Percentiles rank a stretch among this genome's conserved stretches.
Evolutionary conservation across 2,329 filamentous ascomycete genomes (phyloP).

Genomic region (Fusarium clavum): DNA sequence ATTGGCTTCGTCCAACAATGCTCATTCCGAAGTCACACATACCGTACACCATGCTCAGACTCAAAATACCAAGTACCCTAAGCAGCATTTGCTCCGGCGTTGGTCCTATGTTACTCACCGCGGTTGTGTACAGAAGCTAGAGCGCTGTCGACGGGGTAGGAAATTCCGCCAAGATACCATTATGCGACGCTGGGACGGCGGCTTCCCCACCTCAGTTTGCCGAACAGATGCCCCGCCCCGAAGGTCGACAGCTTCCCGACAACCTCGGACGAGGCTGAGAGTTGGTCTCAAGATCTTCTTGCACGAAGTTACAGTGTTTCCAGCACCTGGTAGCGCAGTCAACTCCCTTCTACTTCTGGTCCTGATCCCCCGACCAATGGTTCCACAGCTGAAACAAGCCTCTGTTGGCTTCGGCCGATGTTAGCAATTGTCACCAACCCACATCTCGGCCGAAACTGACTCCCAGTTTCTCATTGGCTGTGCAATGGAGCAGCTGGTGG

Average conservation of each 20-base stretch:
- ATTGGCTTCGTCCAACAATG: constrained; percentile 25
- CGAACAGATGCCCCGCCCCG: constrained; percentile 38
- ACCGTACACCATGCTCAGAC: constrained; percentile 3
- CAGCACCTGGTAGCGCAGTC: constrained; percentile 5
- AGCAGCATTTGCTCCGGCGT: constrained; percentile 18
- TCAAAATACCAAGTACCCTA: constrained; percentile 18
- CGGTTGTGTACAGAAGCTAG: constrained; percentile 11
- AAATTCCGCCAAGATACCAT: constrained; percentile 17
- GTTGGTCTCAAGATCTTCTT: neutral
- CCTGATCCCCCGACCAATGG: constrained; percentile 29
- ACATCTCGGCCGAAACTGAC: constrained; percentile 37
- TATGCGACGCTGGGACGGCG: neutral
- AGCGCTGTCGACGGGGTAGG: constrained; percentile 3
- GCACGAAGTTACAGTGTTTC: constrained; percentile 2
- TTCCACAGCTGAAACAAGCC: constrained; percentile 35
- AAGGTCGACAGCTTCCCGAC: neutral
- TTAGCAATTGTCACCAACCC: constrained; percentile 9
- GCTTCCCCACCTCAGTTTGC: constrained; percentile 19
- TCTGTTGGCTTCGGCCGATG: constrained; percentile 28
- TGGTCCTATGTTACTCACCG: constrained; percentile 18
- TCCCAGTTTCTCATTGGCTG: constrained; percentile 29
- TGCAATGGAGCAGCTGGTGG: constrained; percentile 2
- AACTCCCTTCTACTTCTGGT: constrained; percentile 38
- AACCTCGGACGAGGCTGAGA: constrained; percentile 11
- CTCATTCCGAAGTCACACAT: constrained; percentile 38